Base-by-base conservation (phyloP, 225 moss, liverwort and hornwort genomes). In the Asterella californica region DNA sequence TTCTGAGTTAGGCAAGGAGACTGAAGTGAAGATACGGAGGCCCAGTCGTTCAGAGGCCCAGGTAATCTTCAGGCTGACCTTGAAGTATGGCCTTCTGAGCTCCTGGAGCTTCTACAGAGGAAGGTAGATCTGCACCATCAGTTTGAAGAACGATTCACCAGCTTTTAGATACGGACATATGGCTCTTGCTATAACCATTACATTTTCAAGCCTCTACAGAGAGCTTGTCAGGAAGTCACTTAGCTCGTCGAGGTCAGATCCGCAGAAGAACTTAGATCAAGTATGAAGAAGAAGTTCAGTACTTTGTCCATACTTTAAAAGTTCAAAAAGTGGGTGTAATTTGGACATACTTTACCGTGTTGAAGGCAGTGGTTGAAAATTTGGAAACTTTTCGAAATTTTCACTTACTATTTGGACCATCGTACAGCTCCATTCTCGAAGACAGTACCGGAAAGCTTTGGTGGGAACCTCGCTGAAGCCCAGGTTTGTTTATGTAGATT, bases 391-490 rank as follows among this genome's bases (percentile, higher is more conserved):
- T 14, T 21, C 2, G 5, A 55, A 37, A 36, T 17, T 57, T 59
- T 36, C 19, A n/a, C 55, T 59, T 37, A 22, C 29, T 42, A 7
- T 2, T 0, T 79, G 69, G 66, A 46, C 34, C 82, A 36, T 79
- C 18, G 54, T 67, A 82, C 91, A 94, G 92, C 94, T 94, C 14
- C 90, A 94, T 76, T 92, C 92, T 61, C 85, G 88, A 83, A 88
- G 94, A 80, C 84, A 85, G 18, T 92, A 94, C 70, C 90, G 94
- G 77, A 90, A 91, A 86, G 88, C 92, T 62, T 79, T 94, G 79
- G 91, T 94, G 70, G 91, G 90, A 70, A 94, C 92, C 73, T 94
- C 94, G 15, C 80, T 94, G 71, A 94, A 94, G 86, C 89, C 92
- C 49, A 94, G 93, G 93, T 94, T 78, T 83, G 84, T 61, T 60